Evolutionary conservation across 192 early-diverging fungal genomes (phyloP), one percentile per base, ranked within the genome.

Genomic region (Linnemannia hyalina): DNA sequence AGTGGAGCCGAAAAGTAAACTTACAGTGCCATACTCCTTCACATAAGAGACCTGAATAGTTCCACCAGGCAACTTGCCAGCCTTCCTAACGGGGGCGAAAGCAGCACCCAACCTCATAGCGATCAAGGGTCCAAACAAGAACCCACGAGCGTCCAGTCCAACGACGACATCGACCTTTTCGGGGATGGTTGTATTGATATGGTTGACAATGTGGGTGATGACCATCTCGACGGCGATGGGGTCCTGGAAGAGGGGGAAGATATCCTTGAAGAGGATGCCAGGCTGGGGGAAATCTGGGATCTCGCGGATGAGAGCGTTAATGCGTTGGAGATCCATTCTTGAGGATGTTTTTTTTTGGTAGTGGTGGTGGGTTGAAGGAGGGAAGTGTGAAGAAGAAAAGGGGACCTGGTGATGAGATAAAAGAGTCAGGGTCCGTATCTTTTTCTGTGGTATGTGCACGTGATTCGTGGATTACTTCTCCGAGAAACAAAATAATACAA

Each of bases 211-310:
- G 91, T 98, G 93, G 80, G 91, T 92, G 57, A 98, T 94, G 18
- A 99, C 91, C 63, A 94, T 93, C 90, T 98, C 97, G 68, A 98
- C 96, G 26, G 98, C 99, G 46, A 90, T 92, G 35, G 98, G 98
- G 86, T 98, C 95, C 85, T 95, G 95, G 93, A 99, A 99, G 77
- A 99, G 93, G 57, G 97, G 96, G 82, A 99, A 97, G 85, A 99
- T 97, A 88, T 99, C 96, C 83, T 95, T 96, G 94, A 99, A 99
- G 80, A 97, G 87, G 78, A 99, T 99, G 29, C 99, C 98, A 92
- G 95, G 88, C 68, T 88, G 68, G 71, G 79, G 84, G 69, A 86
- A 86, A 72, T 86, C 84, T 8, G 84, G 84, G 26, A 86, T 81
- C 36, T 86, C 84, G n/a, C 84, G 84, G 75, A 86, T 86, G 49